A percentile compares a stretch with the other conserved stretches of the same genome.
These are phyloP conservation scores for Plasmodium berghei DNA, from an alignment of 169 alveolate genomes.

Conservation along the genomic window DNA sequence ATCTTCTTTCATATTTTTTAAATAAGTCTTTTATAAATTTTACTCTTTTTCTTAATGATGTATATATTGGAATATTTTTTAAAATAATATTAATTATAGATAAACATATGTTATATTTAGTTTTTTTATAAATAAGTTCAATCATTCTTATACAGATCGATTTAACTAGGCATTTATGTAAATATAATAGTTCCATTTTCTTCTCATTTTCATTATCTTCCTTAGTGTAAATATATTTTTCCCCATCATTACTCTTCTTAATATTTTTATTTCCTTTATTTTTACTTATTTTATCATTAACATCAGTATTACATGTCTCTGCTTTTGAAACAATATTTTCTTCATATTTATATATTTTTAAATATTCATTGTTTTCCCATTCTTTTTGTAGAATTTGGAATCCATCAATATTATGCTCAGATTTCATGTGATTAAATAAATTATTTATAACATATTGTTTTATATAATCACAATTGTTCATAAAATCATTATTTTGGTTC, in stretches of 20 bases:
- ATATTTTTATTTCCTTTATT: neutral
- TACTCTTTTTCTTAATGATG: slow-evolving; percentile 47
- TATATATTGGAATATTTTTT: slow-evolving; percentile 42
- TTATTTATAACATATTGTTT: slow-evolving; percentile 35
- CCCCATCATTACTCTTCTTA: neutral
- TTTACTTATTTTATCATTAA: neutral
- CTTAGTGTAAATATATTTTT: neutral
- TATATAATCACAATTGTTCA: slow-evolving; percentile 18
- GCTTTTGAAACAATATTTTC: neutral
- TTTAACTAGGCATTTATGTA: slow-evolving; percentile 27
- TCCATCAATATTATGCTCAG: slow-evolving; percentile 25
- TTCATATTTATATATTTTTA: slow-evolving; percentile 47
- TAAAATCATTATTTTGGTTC: slow-evolving; percentile 8
- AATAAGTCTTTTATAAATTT: slow-evolving; percentile 25
- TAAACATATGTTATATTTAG: slow-evolving; percentile 56
- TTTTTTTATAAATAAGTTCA: slow-evolving; percentile 28
- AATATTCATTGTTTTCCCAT: slow-evolving; percentile 40
- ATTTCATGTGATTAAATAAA: slow-evolving; percentile 25
- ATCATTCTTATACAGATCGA: slow-evolving; percentile 65
- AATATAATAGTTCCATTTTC: slow-evolving; percentile 17
- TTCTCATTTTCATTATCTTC: neutral
- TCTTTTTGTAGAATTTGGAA: slow-evolving; percentile 20
- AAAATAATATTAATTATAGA: slow-evolving; percentile 37
- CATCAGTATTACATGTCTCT: neutral
- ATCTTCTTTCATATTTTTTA: slow-evolving; percentile 61